A percentile compares a stretch with the other conserved stretches of the same genome.
These are phyloP conservation scores for Fusarium sp. DNA, from an alignment of 2,329 filamentous ascomycete genomes.

Conservation along the genomic window DNA sequence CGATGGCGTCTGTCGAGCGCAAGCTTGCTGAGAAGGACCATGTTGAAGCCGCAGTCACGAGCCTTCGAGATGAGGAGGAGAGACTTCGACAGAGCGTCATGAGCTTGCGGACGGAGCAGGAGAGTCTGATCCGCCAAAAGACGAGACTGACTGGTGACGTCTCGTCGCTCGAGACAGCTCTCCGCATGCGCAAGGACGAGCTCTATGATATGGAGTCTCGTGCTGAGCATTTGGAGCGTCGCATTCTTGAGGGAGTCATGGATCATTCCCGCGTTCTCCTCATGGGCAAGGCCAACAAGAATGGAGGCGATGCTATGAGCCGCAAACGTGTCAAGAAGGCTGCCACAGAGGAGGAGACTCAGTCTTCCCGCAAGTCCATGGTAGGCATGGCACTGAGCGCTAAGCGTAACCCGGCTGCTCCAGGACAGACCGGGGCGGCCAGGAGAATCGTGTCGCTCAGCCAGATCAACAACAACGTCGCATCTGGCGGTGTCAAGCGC, in stretches of 20 bases:
- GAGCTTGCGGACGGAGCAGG: slow-evolving; percentile 72
- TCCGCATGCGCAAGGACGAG: slow-evolving; percentile 89
- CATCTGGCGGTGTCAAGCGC: slow-evolving; percentile 72
- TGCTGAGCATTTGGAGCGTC: slow-evolving; percentile 87
- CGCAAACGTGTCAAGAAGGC: slow-evolving; percentile 64
- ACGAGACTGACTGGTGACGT: slow-evolving; percentile 84
- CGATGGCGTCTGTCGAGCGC: slow-evolving; percentile 81
- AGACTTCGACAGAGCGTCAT: slow-evolving; percentile 64
- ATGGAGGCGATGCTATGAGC: slow-evolving; percentile 63
- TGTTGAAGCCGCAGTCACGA: slow-evolving; percentile 64
- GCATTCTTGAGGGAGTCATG: slow-evolving; percentile 94
- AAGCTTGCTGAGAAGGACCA: slow-evolving; percentile 71
- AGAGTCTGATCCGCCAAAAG: slow-evolving; percentile 80
- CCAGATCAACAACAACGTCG: slow-evolving; percentile 82
- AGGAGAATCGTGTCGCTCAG: slow-evolving; percentile 89
- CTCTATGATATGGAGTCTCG: slow-evolving; percentile 89
- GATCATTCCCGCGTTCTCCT: slow-evolving; percentile 94
- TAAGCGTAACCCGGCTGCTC: slow-evolving; percentile 57
- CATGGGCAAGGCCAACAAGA: slow-evolving; percentile 70
- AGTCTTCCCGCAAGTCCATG: slow-evolving; percentile 46
- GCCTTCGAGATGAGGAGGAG: slow-evolving; percentile 61
- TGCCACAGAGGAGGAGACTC: slow-evolving; percentile 37
- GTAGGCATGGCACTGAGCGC: slow-evolving; percentile 65
- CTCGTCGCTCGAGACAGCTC: slow-evolving; percentile 87
- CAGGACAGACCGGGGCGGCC: slow-evolving; percentile 64